These are phyloP conservation scores for Dioscorea alata DNA, from an alignment of 106 monocot species.

Conservation along the genomic window DNA sequence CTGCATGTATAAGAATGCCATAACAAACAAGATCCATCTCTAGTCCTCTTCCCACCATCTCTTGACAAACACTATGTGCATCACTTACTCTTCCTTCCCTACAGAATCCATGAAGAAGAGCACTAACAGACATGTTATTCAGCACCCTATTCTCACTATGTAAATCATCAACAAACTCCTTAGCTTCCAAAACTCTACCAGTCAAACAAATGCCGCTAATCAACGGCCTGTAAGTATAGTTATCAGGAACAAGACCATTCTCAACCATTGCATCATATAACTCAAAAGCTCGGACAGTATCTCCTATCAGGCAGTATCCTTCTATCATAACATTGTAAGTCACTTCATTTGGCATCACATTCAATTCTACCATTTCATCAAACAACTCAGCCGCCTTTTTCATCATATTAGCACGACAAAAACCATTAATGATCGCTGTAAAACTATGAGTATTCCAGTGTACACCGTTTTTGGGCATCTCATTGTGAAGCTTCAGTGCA, in stretches of 20 bases:
- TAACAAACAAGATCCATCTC: conserved; percentile 75
- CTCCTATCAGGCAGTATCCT: conserved; percentile 63
- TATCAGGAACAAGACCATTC: conserved; percentile 66
- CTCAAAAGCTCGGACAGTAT: conserved; percentile 54
- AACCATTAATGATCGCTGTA: conserved; percentile 74
- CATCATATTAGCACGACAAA: conserved; percentile 58
- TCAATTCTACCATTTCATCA: conserved; percentile 51
- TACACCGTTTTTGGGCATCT: conserved; percentile 55
- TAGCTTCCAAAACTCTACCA: conserved; percentile 54
- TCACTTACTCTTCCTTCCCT: conserved; percentile 58
- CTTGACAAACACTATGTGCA: conserved; percentile 42
- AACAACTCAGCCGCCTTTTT: conserved; percentile 52
- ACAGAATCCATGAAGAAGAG: conserved; percentile 72
- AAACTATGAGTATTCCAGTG: conserved; percentile 62
- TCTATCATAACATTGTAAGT: conserved; percentile 98
- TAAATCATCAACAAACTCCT: conserved; percentile 54
- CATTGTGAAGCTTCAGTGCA: conserved; percentile 57
- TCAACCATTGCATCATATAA: conserved; percentile 66
- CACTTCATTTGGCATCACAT: conserved; percentile 72
- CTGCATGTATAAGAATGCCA: conserved; percentile 57
- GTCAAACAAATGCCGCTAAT: conserved; percentile 57
- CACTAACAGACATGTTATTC: conserved; percentile 62
- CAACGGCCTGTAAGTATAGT: conserved; percentile 74
- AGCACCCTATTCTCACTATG: conserved; percentile 21
- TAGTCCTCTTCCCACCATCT: conserved; percentile 53